Evolutionary conservation across 2,329 filamentous ascomycete species (phyloP).

Genomic region (Macroventuria anomochaeta): DNA sequence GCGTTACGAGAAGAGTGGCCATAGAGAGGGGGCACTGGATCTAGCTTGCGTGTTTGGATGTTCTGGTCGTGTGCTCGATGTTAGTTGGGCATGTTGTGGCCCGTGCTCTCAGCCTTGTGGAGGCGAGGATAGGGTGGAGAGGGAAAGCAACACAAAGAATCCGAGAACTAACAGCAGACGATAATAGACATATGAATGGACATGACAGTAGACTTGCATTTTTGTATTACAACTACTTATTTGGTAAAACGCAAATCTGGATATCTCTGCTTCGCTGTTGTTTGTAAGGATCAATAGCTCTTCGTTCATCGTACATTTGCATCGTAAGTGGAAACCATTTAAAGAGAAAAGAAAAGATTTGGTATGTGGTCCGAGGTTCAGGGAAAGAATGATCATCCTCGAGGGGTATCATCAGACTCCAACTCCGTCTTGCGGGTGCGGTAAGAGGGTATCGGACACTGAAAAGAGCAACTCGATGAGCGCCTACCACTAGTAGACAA

Average conservation of each 20-base stretch:
- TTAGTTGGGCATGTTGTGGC: neutral
- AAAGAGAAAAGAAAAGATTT: constrained; percentile 11
- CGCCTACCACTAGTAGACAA: constrained; percentile 39
- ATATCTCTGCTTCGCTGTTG: constrained; percentile 16
- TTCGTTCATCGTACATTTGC: constrained; percentile 8
- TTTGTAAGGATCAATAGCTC: constrained; percentile 3
- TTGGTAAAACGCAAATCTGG: constrained; percentile 10
- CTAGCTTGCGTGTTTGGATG: neutral
- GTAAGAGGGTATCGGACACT: neutral
- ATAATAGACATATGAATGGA: neutral
- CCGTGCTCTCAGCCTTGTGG: neutral
- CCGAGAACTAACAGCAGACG: neutral
- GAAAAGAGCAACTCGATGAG: neutral
- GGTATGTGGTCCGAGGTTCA: neutral
- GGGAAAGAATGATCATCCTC: neutral
- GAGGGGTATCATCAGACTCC: constrained; percentile 12
- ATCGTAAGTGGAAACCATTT: constrained; percentile 3
- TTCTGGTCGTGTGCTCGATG: neutral
- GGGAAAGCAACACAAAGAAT: neutral
- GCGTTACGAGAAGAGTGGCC: neutral
- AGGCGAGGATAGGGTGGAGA: neutral
- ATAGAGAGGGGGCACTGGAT: neutral
- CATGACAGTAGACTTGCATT: neutral
- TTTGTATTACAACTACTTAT: constrained; percentile 16
- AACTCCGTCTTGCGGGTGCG: neutral